A percentile compares a stretch with the other conserved stretches of the same genome.
These are phyloP conservation scores for Exophiala oligosperma DNA, from an alignment of 2,329 filamentous ascomycete species.

Conservation along the genomic window DNA sequence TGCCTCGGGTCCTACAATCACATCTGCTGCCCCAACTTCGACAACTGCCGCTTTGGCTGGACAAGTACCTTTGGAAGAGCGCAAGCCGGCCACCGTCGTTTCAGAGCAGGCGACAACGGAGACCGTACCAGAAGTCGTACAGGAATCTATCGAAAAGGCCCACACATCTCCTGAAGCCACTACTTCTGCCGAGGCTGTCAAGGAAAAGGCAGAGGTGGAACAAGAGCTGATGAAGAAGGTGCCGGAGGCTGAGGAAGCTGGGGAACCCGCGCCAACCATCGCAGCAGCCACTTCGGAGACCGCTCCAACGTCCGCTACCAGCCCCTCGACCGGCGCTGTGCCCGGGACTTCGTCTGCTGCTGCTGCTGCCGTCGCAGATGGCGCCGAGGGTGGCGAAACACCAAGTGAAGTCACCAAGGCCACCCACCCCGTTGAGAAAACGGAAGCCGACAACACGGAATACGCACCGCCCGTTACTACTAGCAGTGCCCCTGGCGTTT, in stretches of 20 bases:
- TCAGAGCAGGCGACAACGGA: conserved; percentile 59
- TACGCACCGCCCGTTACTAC: conserved; percentile 23
- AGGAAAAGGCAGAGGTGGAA: conserved; percentile 75
- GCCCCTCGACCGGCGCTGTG: background rate
- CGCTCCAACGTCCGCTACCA: conserved; percentile 33
- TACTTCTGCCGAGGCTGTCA: conserved; percentile 65
- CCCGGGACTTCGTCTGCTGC: conserved; percentile 19
- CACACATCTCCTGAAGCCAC: conserved; percentile 69
- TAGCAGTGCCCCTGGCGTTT: conserved; percentile 17
- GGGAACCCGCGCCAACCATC: conserved; percentile 41
- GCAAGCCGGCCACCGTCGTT: conserved; percentile 50
- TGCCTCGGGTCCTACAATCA: conserved; percentile 51
- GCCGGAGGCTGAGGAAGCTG: conserved; percentile 36
- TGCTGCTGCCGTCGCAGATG: conserved; percentile 23
- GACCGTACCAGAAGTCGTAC: conserved; percentile 46
- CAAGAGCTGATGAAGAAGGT: conserved; percentile 64
- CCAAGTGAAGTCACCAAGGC: conserved; percentile 6
- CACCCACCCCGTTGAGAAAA: conserved; percentile 17
- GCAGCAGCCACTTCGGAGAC: conserved; percentile 40
- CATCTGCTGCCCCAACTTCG: conserved; percentile 50
- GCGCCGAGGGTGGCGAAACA: conserved; percentile 12
- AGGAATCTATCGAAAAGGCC: conserved; percentile 49
- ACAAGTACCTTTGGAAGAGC: conserved; percentile 44
- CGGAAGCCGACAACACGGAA: conserved; percentile 26
- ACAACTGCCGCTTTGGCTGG: conserved; percentile 49